A percentile compares a stretch with the other conserved stretches of the same genome.
phyloP scores from a whole-genome alignment of 1,139 yeast genomes.

The Yamadazyma pseudoaaseri region DNA sequence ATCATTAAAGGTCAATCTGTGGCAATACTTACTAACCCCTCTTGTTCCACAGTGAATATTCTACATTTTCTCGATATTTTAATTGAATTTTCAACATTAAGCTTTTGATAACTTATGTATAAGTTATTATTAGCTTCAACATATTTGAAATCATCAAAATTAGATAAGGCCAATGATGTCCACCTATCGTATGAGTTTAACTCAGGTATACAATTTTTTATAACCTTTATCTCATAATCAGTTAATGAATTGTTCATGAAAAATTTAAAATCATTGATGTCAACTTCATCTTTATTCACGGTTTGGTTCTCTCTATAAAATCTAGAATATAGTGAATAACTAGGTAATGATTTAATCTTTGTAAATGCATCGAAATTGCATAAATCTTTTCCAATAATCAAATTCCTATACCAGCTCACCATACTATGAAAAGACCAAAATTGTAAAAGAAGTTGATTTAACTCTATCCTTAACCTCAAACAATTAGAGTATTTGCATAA shows the following conservation, averaged over 20 bases:
- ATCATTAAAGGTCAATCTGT: too few relatives aligned
- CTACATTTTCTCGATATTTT: constrained; percentile 16
- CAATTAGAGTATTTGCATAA: constrained; percentile 33
- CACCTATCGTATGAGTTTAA: constrained; percentile 43
- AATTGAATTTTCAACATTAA: constrained; percentile 3
- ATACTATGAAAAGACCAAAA: constrained; percentile 44
- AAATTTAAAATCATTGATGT: constrained; percentile 5
- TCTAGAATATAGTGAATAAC: background rate
- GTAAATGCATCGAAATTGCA: constrained; percentile 19
- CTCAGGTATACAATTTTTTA: constrained; percentile 39
- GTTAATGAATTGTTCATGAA: constrained; percentile 24
- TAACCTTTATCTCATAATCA: constrained; percentile 34
- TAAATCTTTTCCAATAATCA: constrained; percentile 37
- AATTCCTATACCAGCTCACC: constrained; percentile 39
- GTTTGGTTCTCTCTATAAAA: background rate
- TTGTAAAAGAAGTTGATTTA: constrained; percentile 40
- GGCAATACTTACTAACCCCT: constrained; percentile 29
- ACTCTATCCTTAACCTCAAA: constrained; percentile 40
- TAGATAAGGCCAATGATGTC: constrained; percentile 35
- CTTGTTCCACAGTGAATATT: constrained; percentile 29
- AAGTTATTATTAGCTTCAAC: constrained; percentile 10
- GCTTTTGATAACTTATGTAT: constrained; percentile 19
- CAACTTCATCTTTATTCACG: background rate
- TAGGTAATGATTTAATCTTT: constrained; percentile 34
- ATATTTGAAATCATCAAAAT: constrained; percentile 21